Percentiles rank a stretch among this genome's conserved stretches.
These are phyloP conservation scores for Myriosclerotinia curreyana DNA, from an alignment of 2,329 filamentous ascomycete genomes.

Conservation along the genomic window DNA sequence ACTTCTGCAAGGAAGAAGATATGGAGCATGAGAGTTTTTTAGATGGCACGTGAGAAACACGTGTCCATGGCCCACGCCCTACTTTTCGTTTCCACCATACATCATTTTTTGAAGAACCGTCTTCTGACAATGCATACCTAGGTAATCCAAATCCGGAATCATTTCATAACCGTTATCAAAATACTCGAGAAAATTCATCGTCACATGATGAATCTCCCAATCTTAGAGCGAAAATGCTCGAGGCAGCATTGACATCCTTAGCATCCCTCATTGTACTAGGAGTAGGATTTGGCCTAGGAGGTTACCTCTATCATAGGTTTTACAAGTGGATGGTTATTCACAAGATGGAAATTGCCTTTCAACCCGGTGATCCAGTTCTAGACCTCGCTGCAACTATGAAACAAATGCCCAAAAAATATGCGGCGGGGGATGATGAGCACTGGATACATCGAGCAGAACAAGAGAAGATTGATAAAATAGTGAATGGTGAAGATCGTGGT, in stretches of 20 bases:
- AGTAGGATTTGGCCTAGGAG: conserved; percentile 61
- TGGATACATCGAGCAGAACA: conserved; percentile 89
- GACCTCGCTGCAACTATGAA: conserved; percentile 70
- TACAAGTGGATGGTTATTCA: conserved; percentile 90
- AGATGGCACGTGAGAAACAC: not conserved
- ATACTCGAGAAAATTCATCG: not conserved
- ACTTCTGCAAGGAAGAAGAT: not conserved
- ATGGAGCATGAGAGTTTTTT: not conserved
- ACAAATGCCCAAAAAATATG: conserved; percentile 46
- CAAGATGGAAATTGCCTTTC: conserved; percentile 91
- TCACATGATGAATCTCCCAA: conserved; percentile 18
- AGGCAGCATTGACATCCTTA: conserved; percentile 71
- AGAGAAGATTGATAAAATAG: conserved; percentile 73
- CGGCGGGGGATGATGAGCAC: conserved; percentile 47
- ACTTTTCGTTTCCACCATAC: not conserved
- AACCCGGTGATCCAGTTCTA: conserved; percentile 84
- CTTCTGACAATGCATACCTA: not conserved
- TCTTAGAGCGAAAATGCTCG: conserved; percentile 58
- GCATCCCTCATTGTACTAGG: conserved; percentile 72
- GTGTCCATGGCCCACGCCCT: not conserved
- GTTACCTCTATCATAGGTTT: conserved; percentile 73
- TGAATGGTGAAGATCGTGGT: conserved; percentile 67
- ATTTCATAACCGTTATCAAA: not conserved
- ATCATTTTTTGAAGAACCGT: not conserved
- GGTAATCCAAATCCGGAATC: not conserved